Conservation (phyloP, 1,139 yeast genomes). For the Blastobotrys buckinghamii region DNA sequence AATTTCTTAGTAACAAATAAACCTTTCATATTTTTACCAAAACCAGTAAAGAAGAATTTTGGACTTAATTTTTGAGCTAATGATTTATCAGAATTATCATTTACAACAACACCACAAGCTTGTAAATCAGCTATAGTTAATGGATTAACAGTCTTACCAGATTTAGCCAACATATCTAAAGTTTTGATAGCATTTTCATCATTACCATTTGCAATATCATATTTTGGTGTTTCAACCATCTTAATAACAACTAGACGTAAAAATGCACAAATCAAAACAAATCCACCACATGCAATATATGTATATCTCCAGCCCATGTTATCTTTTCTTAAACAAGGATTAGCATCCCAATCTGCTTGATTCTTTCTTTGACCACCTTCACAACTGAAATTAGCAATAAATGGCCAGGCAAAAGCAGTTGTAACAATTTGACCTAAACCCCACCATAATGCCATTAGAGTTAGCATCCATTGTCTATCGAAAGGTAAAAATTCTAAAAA, state of each 20-base stretch:
- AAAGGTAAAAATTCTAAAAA: slow-evolving; percentile 54
- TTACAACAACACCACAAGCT: slow-evolving; percentile 33
- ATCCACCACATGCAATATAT: slow-evolving; percentile 48
- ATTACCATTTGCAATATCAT: slow-evolving; percentile 45
- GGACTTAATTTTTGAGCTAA: slow-evolving; percentile 16
- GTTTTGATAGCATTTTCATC: slow-evolving; percentile 42
- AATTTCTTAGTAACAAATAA: slow-evolving; percentile 40
- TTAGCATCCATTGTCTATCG: slow-evolving; percentile 48
- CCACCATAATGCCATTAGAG: slow-evolving; percentile 57
- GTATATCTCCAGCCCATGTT: slow-evolving; percentile 61
- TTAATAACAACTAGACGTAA: slow-evolving; percentile 43
- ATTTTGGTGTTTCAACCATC: slow-evolving; percentile 55
- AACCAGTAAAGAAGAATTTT: slow-evolving; percentile 12
- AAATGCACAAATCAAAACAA: slow-evolving; percentile 46
- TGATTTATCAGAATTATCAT: slow-evolving; percentile 14
- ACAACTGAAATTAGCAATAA: slow-evolving; percentile 47
- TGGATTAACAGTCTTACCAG: slow-evolving; percentile 21
- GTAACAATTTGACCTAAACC: slow-evolving; percentile 58
- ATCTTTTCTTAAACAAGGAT: slow-evolving; percentile 40
- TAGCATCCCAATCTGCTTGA: slow-evolving; percentile 18
- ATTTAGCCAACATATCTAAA: slow-evolving; percentile 23
- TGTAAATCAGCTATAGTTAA: slow-evolving; percentile 38
- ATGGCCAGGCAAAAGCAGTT: slow-evolving; percentile 51
- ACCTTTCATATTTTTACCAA: slow-evolving; percentile 20
- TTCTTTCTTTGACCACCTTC: slow-evolving; percentile 17